Evolutionary conservation across 495 filamentous ascomycete species (phyloP), one percentile per base, ranked within the genome.

Genomic region (Pyrenula aspistea): DNA sequence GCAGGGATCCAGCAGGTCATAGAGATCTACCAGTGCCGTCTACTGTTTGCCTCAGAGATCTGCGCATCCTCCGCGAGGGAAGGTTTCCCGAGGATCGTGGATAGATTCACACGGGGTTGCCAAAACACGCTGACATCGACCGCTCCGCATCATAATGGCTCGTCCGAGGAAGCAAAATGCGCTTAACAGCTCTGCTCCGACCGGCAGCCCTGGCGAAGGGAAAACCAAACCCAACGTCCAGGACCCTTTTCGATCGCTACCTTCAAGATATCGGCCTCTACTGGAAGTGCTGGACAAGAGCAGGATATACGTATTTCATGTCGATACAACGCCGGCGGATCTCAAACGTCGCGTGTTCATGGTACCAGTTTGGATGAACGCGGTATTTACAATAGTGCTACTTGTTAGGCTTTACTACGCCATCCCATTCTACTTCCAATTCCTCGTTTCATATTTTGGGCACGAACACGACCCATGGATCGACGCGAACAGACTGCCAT

Each of bases 281-380:
- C 15, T 42, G 15, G 31, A 42, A 8, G 31, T 15, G 31, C 31
- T 42, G 15, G 31, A 42, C 31, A 42, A 15, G 15, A 42, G 31
- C 15, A 42, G 31, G 65, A 74, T 92, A 65, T 93, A 95, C 77
- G 80, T 95, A 60, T 74, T 82, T 23, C 87, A 91, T 73, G 72
- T 92, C 71, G 89, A 95, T 74, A 71, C 62, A 42, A 80, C 83
- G 49, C 79, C 78, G 0, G 61, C 60, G 22, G 71, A 73, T 24
- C 79, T 86, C 74, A 95, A 94, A 70, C 76, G 76, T 58, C 84
- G 86, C 61, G 81, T 89, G 65, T 95, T 92, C 73, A 50, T 77
- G 48, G 80, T 92, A 2, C 87, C 89, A 49, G 71, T 83, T 51
- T 59, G 82, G 20, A 78, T 91, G 68, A 94, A 94, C 68, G 50